Conservation (phyloP, 73 alveolate genomes). For the Stentor roeselii region DNA sequence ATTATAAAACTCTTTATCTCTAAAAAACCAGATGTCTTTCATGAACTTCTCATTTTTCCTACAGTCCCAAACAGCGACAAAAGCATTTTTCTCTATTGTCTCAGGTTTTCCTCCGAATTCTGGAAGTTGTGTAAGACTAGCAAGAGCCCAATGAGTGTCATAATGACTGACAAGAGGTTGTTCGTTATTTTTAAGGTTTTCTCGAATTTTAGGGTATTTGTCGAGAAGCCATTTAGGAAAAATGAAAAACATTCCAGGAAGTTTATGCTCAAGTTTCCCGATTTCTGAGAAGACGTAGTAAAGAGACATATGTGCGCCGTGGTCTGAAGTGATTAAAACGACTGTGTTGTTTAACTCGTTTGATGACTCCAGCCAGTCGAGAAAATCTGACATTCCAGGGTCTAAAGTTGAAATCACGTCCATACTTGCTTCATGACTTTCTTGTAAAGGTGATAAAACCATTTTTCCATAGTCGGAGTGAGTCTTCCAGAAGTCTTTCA, state of each 20-base stretch:
- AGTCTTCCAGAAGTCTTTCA: not conserved
- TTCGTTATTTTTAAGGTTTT: not conserved
- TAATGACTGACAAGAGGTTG: not conserved
- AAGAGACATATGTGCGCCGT: constrained; percentile 6
- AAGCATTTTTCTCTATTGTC: not conserved
- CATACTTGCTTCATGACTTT: constrained; percentile 9
- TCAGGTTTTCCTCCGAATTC: not conserved
- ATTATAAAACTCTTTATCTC: constrained; percentile 11
- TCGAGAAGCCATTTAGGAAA: not conserved
- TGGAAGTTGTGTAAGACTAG: not conserved
- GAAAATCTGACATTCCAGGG: not conserved
- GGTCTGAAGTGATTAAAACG: not conserved
- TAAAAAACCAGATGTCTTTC: constrained; percentile 10
- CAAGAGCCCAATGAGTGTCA: constrained; percentile 6
- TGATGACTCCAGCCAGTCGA: constrained; percentile 15
- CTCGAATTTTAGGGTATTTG: not conserved
- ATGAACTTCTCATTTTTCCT: not conserved
- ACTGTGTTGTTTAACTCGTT: constrained; percentile 4
- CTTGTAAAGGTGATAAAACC: constrained; percentile 3
- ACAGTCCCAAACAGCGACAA: not conserved
- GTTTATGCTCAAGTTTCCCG: not conserved
- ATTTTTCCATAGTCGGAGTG: not conserved
- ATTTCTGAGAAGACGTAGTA: not conserved
- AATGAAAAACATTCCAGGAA: constrained; percentile 4
- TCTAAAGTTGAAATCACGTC: not conserved